Evolutionary conservation across 345 rosid genomes (phyloP).

Genomic region (Pistacia integerrima): DNA sequence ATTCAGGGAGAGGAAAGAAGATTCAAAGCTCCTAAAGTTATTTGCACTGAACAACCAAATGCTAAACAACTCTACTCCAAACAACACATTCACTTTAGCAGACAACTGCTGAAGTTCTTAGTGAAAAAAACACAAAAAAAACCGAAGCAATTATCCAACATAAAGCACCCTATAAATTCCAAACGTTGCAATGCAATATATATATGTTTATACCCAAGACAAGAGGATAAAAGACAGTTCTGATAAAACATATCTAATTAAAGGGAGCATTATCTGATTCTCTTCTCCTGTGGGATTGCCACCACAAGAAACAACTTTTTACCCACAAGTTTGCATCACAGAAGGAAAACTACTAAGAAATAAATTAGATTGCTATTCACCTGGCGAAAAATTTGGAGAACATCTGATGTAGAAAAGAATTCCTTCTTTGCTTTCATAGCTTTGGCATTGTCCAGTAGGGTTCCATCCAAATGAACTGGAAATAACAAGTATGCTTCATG

Average conservation of each 20-base stretch:
- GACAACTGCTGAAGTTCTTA: background rate
- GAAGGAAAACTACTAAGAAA: conserved; percentile 5
- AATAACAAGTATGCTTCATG: conserved; percentile 96
- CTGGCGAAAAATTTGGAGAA: conserved; percentile 92
- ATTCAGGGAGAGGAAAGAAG: conserved; percentile 4
- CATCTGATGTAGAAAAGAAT: conserved; percentile 76
- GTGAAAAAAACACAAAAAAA: too few relatives aligned
- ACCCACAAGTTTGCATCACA: background rate
- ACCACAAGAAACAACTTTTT: background rate
- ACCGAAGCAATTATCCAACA: background rate
- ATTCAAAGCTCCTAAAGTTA: background rate
- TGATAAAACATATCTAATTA: background rate
- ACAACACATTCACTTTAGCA: background rate
- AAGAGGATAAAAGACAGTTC: background rate
- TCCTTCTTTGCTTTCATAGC: conserved; percentile 88
- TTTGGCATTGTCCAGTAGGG: conserved; percentile 79
- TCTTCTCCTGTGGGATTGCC: background rate
- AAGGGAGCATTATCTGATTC: background rate
- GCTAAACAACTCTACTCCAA: background rate
- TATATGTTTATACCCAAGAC: background rate
- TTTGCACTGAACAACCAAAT: background rate
- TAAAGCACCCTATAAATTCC: background rate
- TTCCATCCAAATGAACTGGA: conserved; percentile 98
- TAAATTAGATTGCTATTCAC: conserved; percentile 35
- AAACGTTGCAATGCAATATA: background rate